phyloP scores from a whole-genome alignment of 2,329 filamentous ascomycete genomes.

The Clarireedia monteithiana region DNA sequence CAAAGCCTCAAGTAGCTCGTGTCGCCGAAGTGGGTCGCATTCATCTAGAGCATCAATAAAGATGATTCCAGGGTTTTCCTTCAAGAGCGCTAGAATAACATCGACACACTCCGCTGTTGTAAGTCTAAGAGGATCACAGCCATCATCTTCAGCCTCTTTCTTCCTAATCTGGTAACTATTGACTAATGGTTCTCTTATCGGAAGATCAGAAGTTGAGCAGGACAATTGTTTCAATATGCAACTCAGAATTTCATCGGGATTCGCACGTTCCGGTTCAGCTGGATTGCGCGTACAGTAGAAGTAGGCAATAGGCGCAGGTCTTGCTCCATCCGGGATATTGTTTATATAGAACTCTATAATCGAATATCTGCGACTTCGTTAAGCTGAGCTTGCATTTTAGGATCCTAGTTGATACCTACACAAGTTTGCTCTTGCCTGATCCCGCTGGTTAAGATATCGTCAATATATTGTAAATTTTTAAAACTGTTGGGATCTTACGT shows the following conservation, averaged over 20 bases:
- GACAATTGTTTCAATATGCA: constrained; percentile 8
- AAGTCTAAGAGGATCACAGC: constrained; percentile 11
- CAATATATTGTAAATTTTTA: not conserved
- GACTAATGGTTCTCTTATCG: constrained; percentile 9
- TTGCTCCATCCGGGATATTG: not conserved
- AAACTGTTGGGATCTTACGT: not conserved
- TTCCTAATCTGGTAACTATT: constrained; percentile 2
- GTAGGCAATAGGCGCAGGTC: constrained; percentile 1
- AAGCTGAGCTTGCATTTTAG: not conserved
- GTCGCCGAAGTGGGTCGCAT: constrained; percentile 2
- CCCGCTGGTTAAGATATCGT: not conserved
- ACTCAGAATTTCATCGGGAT: constrained; percentile 6
- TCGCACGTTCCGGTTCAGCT: constrained; percentile 8
- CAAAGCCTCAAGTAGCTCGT: constrained; percentile 8
- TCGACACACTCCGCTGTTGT: constrained; percentile 10
- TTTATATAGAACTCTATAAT: not conserved
- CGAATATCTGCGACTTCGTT: not conserved
- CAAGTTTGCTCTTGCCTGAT: not conserved
- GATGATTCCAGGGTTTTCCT: constrained; percentile 7
- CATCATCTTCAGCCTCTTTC: constrained; percentile 10
- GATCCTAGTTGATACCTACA: not conserved
- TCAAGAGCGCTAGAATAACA: constrained; percentile 5
- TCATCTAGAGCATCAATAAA: constrained; percentile 15
- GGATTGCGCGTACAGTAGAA: constrained; percentile 13
- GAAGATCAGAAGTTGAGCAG: constrained; percentile 3